Percentiles rank a stretch among this genome's conserved stretches.
phyloP scores from a whole-genome alignment of 148 eudicot species.

The Polygonum aviculare region DNA sequence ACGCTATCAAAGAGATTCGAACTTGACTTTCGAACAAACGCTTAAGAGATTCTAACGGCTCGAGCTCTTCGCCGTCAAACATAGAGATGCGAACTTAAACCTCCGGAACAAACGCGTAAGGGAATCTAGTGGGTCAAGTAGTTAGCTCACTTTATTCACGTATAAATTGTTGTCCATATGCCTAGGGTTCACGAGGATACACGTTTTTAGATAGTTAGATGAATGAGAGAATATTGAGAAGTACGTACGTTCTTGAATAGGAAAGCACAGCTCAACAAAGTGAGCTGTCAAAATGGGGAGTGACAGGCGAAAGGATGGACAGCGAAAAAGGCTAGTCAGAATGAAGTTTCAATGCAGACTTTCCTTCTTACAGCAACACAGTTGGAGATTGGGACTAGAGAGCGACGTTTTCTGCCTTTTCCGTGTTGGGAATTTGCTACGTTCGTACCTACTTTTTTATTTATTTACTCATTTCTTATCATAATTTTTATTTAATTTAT shows the following conservation, averaged over 20 bases:
- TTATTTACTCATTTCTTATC: not conserved
- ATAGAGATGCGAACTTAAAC: too few species aligned
- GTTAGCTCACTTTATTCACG: not conserved
- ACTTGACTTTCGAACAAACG: too few species aligned
- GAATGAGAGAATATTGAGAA: not conserved
- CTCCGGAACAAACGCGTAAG: too few species aligned
- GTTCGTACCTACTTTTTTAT: not conserved
- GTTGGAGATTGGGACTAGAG: not conserved
- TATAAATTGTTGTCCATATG: not conserved
- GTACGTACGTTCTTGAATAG: not conserved
- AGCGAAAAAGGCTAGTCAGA: not conserved
- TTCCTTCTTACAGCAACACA: not conserved
- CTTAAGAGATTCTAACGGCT: too few species aligned
- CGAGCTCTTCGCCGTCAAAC: too few species aligned
- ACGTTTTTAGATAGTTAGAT: not conserved
- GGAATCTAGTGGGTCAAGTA: too few species aligned
- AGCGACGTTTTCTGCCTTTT: not conserved
- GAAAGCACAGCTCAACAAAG: not conserved
- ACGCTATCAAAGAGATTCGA: too few species aligned
- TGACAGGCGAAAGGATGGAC: not conserved
- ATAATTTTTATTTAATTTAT: not conserved
- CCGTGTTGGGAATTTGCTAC: not conserved
- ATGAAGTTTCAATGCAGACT: conserved; percentile 1
- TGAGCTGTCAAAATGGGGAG: conserved; percentile 9
- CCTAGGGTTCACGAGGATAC: not conserved